Conservation (phyloP, 352 stramenopile genomes). For the Globisporangium spinosum region DNA sequence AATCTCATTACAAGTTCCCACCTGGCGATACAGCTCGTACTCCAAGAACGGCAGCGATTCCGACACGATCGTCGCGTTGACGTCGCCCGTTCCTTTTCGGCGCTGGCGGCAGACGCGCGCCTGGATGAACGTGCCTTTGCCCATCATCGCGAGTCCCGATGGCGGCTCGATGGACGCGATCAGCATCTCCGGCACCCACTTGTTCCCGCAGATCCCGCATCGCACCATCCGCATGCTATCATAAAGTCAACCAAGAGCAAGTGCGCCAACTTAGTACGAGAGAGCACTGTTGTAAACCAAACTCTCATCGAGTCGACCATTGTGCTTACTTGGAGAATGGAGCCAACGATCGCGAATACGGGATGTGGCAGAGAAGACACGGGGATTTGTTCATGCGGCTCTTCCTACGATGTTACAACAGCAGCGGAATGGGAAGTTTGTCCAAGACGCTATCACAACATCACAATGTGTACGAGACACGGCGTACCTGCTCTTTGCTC, state of each 20-base stretch:
- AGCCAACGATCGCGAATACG: constrained; percentile 93
- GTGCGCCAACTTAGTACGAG: background rate
- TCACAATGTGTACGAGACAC: background rate
- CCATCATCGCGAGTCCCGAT: constrained; percentile 80
- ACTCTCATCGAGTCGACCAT: no score
- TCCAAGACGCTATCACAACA: background rate
- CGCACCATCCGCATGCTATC: constrained; percentile 94
- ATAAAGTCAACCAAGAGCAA: background rate
- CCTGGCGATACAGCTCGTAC: constrained; percentile 96
- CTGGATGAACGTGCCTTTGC: constrained; percentile 94
- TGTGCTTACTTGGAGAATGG: constrained; percentile 91
- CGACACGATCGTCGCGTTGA: constrained; percentile 94
- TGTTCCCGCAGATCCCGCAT: constrained; percentile 95
- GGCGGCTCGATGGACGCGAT: constrained; percentile 88
- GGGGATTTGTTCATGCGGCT: constrained; percentile 57
- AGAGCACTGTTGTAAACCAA: no score
- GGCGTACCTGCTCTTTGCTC: constrained; percentile 30
- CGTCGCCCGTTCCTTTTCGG: constrained; percentile 90
- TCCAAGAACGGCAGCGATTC: constrained; percentile 97
- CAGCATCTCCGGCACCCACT: constrained; percentile 97
- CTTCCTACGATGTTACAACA: constrained; percentile 25
- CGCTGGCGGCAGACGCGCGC: constrained; percentile 93
- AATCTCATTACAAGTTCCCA: constrained; percentile 24
- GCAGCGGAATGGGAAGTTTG: background rate
- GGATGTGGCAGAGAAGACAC: constrained; percentile 95